Conservation (phyloP, 2,329 filamentous ascomycete genomes). For the Pseudogymnoascus sp. region DNA sequence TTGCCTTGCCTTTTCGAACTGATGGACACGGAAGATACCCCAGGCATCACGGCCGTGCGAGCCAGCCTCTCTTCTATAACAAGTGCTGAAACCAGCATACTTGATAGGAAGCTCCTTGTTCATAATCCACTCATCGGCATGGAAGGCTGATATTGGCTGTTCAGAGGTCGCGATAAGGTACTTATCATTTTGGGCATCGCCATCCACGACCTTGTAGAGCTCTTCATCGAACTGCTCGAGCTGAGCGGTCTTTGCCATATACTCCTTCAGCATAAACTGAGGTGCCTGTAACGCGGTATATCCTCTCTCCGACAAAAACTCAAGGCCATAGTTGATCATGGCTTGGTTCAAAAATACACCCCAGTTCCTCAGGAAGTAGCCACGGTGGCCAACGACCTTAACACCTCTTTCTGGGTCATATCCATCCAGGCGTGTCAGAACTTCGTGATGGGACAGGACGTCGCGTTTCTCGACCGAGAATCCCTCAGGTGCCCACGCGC, state of each 20-base stretch:
- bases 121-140: constrained; percentile 88
- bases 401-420: constrained; percentile 89
- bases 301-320: constrained; percentile 74
- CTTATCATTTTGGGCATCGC: constrained; percentile 83
- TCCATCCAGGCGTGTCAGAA: constrained; percentile 77
- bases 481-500: constrained; percentile 74
- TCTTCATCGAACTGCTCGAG: constrained; percentile 97
- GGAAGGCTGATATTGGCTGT: constrained; percentile 87
- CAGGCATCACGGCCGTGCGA: constrained; percentile 88
- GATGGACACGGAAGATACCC: constrained; percentile 96
- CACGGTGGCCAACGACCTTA: constrained; percentile 89
- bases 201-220: constrained; percentile 90
- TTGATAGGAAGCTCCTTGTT: constrained; percentile 82
- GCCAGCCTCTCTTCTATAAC: constrained; percentile 92
- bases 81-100: constrained; percentile 87
- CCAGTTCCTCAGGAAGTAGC: constrained; percentile 85
- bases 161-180: constrained; percentile 74
- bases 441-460: constrained; percentile 86
- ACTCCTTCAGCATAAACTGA: constrained; percentile 88
- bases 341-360: constrained; percentile 89
- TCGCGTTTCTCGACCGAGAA: constrained; percentile 66
- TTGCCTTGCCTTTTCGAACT: constrained; percentile 74
- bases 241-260: constrained; percentile 98
- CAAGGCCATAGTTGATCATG: constrained; percentile 87
- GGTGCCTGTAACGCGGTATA: constrained; percentile 80